A percentile compares a stretch with the other conserved stretches of the same genome.
Conservation (phyloP, 441 rosid genomes). For the Sinapis alba region DNA sequence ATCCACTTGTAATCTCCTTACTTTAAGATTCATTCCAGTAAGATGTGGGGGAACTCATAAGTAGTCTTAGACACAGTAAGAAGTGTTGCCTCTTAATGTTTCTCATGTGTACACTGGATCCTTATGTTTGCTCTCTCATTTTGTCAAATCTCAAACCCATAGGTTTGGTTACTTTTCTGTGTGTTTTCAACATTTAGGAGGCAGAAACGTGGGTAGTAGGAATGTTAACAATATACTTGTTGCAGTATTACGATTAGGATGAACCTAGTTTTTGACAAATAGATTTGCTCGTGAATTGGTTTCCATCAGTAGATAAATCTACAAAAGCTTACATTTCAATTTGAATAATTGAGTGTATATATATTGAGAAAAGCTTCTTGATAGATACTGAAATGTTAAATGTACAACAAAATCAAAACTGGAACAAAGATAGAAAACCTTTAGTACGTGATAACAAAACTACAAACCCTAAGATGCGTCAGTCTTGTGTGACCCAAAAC, state of each 20-base stretch:
- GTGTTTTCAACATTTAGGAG: constrained; percentile 5
- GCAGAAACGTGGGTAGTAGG: not conserved
- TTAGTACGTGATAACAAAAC: not conserved
- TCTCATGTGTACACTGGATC: constrained; percentile 9
- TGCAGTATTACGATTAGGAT: not conserved
- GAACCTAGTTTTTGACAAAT: not conserved
- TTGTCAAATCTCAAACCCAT: not conserved
- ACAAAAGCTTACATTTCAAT: not conserved
- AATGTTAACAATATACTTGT: too few relatives aligned
- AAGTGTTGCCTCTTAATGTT: constrained; percentile 14
- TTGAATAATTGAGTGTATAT: not conserved
- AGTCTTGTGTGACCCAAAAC: constrained; percentile 21
- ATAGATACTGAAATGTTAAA: too few relatives aligned
- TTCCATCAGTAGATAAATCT: not conserved
- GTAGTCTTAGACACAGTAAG: constrained; percentile 4
- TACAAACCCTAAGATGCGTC: not conserved
- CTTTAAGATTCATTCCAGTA: not conserved
- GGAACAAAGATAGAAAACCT: not conserved
- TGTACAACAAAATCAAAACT: too few relatives aligned
- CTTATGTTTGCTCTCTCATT: not conserved
- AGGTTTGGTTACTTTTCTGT: not conserved
- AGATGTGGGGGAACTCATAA: constrained; percentile 16
- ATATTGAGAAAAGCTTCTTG: not conserved
- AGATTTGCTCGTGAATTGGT: not conserved
- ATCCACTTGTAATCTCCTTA: not conserved